phyloP scores from a whole-genome alignment of 306 rosid species.

The Fragaria vesca region DNA sequence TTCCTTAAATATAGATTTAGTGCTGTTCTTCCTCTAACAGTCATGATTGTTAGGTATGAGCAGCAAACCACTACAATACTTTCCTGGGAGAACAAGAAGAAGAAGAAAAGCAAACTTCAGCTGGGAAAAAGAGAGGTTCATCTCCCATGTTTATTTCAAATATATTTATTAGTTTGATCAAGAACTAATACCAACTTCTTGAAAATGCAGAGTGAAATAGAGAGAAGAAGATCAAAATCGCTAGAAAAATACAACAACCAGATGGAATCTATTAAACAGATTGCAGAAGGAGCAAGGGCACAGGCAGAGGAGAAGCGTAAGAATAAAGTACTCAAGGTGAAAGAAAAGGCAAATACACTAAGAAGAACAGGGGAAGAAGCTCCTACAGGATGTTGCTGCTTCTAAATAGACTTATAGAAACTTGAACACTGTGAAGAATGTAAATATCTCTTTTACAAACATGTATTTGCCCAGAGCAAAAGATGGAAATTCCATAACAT shows the following conservation, averaged over 20 bases:
- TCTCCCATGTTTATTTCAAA: slow-evolving; percentile 10
- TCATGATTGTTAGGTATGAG: slow-evolving; percentile 53
- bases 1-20: background rate
- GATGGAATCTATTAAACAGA: slow-evolving; percentile 31
- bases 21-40: slow-evolving; percentile 22
- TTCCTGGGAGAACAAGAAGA: slow-evolving; percentile 72
- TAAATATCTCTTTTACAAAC: slow-evolving; percentile 23
- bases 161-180: background rate
- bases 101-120: slow-evolving; percentile 37
- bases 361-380: slow-evolving; percentile 55
- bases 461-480: slow-evolving; percentile 15
- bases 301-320: slow-evolving; percentile 41
- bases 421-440: slow-evolving; percentile 10
- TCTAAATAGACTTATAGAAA: slow-evolving; percentile 32
- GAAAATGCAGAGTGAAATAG: slow-evolving; percentile 42
- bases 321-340: slow-evolving; percentile 43
- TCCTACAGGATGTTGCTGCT: slow-evolving; percentile 53
- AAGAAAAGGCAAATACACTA: slow-evolving; percentile 51
- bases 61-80: slow-evolving; percentile 37
- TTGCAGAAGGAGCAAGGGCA: slow-evolving; percentile 54
- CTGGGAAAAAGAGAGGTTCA: slow-evolving; percentile 50
- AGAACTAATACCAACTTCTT: slow-evolving; percentile 8
- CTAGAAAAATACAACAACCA: slow-evolving; percentile 20
- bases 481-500: slow-evolving; percentile 2
- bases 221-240: slow-evolving; percentile 36